phyloP scores from a whole-genome alignment of 164 flowering plant genomes.

The Santalum album region DNA sequence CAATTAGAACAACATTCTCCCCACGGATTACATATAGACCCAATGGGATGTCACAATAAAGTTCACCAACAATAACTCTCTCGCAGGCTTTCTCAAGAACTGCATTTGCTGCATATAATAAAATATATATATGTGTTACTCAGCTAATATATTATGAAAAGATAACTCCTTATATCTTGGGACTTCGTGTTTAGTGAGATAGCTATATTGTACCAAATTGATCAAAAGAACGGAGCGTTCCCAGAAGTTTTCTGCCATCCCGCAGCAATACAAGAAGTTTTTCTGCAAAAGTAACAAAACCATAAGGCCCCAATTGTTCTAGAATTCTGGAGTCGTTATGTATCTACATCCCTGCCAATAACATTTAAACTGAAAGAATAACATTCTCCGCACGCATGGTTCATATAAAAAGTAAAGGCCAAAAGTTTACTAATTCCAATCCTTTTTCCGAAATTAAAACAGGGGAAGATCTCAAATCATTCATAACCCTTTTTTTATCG shows the following conservation, averaged over 20 bases:
- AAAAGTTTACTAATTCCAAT: no score
- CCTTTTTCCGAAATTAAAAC: no score
- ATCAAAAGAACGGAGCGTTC: conserved; percentile 81
- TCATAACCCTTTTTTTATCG: no score
- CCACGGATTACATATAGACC: conserved; percentile 95
- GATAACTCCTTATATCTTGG: neutral
- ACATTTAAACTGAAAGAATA: no score
- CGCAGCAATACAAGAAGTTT: conserved; percentile 77
- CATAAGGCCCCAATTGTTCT: no score
- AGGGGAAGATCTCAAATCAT: no score
- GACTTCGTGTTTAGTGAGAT: neutral
- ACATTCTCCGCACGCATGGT: no score
- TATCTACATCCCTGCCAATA: no score
- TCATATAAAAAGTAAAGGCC: no score
- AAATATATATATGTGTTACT: neutral
- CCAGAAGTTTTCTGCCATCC: conserved; percentile 78
- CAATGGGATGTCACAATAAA: conserved; percentile 80
- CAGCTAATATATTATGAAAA: neutral
- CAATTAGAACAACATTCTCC: conserved; percentile 90
- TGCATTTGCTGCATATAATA: conserved; percentile 61
- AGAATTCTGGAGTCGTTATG: no score
- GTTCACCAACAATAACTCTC: conserved; percentile 84
- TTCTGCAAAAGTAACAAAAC: conserved; percentile 30
- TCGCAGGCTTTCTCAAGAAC: conserved; percentile 93
- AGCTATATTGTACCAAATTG: conserved; percentile 56